phyloP scores from a whole-genome alignment of 2,329 filamentous ascomycete species.

The Fonsecaea erecta region DNA sequence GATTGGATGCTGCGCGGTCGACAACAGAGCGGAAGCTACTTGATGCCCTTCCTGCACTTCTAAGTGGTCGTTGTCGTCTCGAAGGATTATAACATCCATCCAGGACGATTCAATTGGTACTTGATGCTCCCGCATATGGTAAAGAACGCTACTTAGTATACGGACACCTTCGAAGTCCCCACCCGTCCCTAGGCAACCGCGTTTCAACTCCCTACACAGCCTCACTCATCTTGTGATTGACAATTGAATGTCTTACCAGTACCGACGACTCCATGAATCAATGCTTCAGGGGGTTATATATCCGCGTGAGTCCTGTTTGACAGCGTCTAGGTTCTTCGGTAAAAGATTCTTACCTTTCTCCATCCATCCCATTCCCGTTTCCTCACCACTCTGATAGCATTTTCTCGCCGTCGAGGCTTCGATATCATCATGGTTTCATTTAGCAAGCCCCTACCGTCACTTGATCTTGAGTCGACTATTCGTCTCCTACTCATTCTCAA shows the following conservation, averaged over 20 bases:
- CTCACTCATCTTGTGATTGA: slow-evolving; percentile 4
- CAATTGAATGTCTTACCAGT: neutral
- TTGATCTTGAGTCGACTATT: slow-evolving; percentile 6
- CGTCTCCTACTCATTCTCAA: slow-evolving; percentile 22
- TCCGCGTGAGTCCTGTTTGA: neutral
- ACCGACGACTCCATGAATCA: neutral
- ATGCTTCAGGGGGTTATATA: slow-evolving; percentile 1
- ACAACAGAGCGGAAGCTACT: neutral
- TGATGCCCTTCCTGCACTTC: neutral
- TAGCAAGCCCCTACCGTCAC: neutral
- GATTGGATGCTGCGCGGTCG: neutral
- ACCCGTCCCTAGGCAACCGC: slow-evolving; percentile 15
- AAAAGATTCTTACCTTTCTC: neutral
- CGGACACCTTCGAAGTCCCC: neutral
- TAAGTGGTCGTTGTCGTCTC: neutral
- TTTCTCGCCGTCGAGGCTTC: neutral
- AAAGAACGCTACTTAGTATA: neutral
- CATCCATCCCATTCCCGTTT: neutral
- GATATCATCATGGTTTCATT: slow-evolving; percentile 9
- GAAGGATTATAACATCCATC: neutral
- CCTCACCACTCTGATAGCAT: neutral
- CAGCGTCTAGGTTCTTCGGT: neutral
- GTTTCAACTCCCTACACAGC: slow-evolving; percentile 15
- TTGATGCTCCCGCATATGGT: neutral
- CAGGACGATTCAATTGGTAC: neutral